phyloP scores from a whole-genome alignment of 1,284 basidiomycete species.

The Pseudozyma thailandica region DNA sequence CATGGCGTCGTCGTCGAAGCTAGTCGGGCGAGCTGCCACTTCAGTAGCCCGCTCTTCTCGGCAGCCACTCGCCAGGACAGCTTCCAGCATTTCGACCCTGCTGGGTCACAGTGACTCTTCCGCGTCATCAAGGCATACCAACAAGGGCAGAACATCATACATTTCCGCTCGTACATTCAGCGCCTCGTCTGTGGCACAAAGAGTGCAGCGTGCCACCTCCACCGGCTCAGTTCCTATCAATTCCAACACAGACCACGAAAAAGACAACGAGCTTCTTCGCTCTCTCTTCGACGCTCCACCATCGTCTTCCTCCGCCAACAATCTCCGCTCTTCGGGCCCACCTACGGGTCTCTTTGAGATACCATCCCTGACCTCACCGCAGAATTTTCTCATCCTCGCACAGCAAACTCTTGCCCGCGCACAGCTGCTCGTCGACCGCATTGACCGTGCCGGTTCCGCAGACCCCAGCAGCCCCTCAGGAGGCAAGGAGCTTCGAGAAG shows the following conservation, averaged over 20 bases:
- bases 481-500: constrained; percentile 48
- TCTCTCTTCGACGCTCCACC: constrained; percentile 53
- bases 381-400: constrained; percentile 55
- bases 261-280: constrained; percentile 45
- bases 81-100: constrained; percentile 4
- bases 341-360: constrained; percentile 60
- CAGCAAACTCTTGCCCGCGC: constrained; percentile 59
- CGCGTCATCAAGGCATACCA: not conserved
- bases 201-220: constrained; percentile 22
- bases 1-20: constrained; percentile 13
- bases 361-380: constrained; percentile 54
- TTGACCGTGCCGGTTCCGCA: constrained; percentile 48
- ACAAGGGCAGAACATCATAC: not conserved
- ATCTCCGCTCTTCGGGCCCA: constrained; percentile 16
- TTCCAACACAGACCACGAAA: constrained; percentile 29
- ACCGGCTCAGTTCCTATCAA: constrained; percentile 4
- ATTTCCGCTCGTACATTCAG: constrained; percentile 11
- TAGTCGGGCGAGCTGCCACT: constrained; percentile 16
- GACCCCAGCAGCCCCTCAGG: constrained; percentile 22
- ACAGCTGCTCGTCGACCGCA: constrained; percentile 64
- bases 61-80: constrained; percentile 3
- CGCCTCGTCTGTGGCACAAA: not conserved
- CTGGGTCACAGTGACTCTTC: not conserved
- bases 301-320: constrained; percentile 36
- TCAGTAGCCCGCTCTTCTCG: constrained; percentile 20